Evolutionary conservation across 352 stramenopile species (phyloP), one percentile per base, ranked within the genome.

Genomic region (Aphanomyces astaci): DNA sequence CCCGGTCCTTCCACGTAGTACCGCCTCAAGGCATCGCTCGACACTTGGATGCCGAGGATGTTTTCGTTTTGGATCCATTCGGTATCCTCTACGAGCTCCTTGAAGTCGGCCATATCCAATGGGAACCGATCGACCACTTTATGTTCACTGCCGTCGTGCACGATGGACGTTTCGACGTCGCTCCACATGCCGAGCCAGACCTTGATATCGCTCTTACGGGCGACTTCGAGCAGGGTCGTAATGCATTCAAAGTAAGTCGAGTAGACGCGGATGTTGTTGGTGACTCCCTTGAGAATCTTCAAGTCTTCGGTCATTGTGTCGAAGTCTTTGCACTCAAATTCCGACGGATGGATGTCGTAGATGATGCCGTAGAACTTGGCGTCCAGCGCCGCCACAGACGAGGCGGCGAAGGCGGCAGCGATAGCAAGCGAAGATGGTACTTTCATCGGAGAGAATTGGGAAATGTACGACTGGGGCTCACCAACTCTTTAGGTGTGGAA

Each of bases 151-250:
- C n/a, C n/a, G n/a, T 76, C 70, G 17, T 74, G 55, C 27, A 70
- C 64, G 0, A 66, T 64, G 9, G 64, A 77, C 11, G 43, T 24
- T 1, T 19, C 33, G 32, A 68, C 19, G 24, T 68, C 62, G 17
- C 80, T 87, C 80, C 80, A 92, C 46, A 90, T 80, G 33, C 82
- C 84, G 3, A 92, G 68, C 54, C 81, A 76, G 48, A 92, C 73
- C 64, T 88, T 72, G n/a, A 90, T 36, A 1, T 78, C 77, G 10
- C 68, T 72, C 1, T 72, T 73, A 57, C 82, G 78, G 43, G 81
- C 84, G n/a, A 73, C 72, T 0, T 70, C 73, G 2, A 88, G 71
- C 2, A 92, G 57, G 0, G 78, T 22, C n/a, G 76, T 69, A 0
- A 72, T 75, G 31, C 40, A 59, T 19, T 24, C 39, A 19, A 46